Percentiles rank a stretch among this genome's conserved stretches.
These are phyloP conservation scores for Glaciozyma martinii DNA, from an alignment of 768 basidiomycete genomes.

Conservation along the genomic window DNA sequence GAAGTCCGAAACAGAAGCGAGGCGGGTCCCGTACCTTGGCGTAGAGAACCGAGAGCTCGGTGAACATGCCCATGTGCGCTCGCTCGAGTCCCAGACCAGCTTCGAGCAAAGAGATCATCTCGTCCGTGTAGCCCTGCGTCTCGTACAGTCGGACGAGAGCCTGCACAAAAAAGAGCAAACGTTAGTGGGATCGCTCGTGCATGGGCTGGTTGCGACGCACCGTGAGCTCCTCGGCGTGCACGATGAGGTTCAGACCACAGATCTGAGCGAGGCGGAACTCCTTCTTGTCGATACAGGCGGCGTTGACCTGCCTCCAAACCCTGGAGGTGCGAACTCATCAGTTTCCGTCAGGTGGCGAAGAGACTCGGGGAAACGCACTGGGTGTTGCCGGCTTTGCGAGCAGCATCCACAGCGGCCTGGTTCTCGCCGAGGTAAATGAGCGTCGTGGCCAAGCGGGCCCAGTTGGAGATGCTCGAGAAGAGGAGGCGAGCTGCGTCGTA, in stretches of 20 bases:
- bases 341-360: background rate
- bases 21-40: conserved; percentile 66
- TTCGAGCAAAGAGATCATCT: conserved; percentile 81
- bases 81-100: conserved; percentile 93
- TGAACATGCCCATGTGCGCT: conserved; percentile 99
- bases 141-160: conserved; percentile 74
- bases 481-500: conserved; percentile 94
- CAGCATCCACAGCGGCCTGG: conserved; percentile 95
- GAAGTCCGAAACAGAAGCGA: background rate
- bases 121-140: conserved; percentile 83
- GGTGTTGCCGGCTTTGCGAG: conserved; percentile 97
- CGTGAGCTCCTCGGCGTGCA: conserved; percentile 56
- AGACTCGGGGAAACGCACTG: conserved; percentile 55
- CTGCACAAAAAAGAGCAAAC: conserved; percentile 42
- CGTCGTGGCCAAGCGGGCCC: conserved; percentile 95
- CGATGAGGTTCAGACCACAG: conserved; percentile 94
- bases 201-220: conserved; percentile 15
- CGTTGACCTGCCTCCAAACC: conserved; percentile 99
- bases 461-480: conserved; percentile 95
- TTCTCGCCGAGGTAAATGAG: conserved; percentile 97
- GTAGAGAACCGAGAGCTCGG: conserved; percentile 79
- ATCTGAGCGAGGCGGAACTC: conserved; percentile 98
- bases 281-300: conserved; percentile 92
- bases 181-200: conserved; percentile 31
- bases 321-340: conserved; percentile 40